These are phyloP conservation scores for Trichophyton simii DNA, from an alignment of 2,329 filamentous ascomycete genomes.

Conservation along the genomic window DNA sequence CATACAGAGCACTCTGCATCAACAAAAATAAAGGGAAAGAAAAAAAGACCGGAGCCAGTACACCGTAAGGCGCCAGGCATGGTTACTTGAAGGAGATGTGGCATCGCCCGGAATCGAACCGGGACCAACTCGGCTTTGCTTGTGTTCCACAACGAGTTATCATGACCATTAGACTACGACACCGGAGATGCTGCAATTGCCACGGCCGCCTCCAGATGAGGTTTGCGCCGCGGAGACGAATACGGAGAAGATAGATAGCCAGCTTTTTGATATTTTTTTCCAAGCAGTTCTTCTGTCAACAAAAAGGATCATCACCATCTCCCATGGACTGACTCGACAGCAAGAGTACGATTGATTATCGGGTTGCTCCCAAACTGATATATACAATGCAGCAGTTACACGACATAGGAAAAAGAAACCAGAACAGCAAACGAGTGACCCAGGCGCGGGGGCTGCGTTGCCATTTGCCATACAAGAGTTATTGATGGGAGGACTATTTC, in stretches of 20 bases:
- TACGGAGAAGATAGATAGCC: not conserved
- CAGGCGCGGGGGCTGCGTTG: too few relatives aligned
- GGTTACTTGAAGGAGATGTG: not conserved
- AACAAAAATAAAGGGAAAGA: too few relatives aligned
- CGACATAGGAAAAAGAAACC: too few relatives aligned
- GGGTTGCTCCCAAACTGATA: too few relatives aligned
- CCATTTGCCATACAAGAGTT: too few relatives aligned
- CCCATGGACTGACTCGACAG: too few relatives aligned
- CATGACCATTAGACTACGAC: not conserved
- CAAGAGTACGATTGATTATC: too few relatives aligned
- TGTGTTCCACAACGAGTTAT: not conserved
- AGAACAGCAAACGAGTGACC: too few relatives aligned
- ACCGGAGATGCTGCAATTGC: not conserved
- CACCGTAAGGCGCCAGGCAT: not conserved
- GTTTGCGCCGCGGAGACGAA: not conserved
- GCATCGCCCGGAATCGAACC: constrained; percentile 1
- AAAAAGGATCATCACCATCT: too few relatives aligned
- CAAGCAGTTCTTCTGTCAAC: too few relatives aligned
- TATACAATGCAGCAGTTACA: too few relatives aligned
- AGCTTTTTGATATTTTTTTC: not conserved
- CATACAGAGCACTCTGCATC: too few relatives aligned
- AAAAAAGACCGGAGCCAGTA: not conserved
- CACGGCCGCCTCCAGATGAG: not conserved
- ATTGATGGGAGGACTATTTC: not conserved
- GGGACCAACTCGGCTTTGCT: not conserved